phyloP scores from a whole-genome alignment of 495 filamentous ascomycete genomes.

The Talaromyces thailandensis region DNA sequence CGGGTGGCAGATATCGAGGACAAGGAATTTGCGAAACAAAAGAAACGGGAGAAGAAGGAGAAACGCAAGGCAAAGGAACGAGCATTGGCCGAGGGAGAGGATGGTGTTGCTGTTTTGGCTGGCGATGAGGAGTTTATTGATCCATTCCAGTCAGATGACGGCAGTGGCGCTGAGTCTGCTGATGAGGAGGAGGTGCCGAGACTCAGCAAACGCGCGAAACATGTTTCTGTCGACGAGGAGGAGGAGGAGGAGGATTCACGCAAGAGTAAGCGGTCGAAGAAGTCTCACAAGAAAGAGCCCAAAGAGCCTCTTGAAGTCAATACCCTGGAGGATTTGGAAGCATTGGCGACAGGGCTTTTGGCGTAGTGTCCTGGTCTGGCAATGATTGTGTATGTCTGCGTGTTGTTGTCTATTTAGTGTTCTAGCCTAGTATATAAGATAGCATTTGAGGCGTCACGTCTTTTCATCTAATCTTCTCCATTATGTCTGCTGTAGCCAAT shows the following conservation, averaged over 20 bases:
- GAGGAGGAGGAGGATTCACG: slow-evolving; percentile 27
- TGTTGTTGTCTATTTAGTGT: neutral
- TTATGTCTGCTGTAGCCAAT: too few relatives aligned
- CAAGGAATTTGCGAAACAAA: slow-evolving; percentile 68
- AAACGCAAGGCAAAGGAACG: slow-evolving; percentile 72
- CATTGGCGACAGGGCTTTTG: slow-evolving; percentile 74
- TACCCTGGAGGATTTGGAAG: slow-evolving; percentile 83
- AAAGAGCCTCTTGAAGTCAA: slow-evolving; percentile 53
- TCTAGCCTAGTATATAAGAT: neutral
- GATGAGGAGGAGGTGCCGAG: slow-evolving; percentile 23
- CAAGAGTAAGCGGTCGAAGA: slow-evolving; percentile 41
- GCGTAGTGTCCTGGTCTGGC: slow-evolving; percentile 19
- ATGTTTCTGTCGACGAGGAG: slow-evolving; percentile 19
- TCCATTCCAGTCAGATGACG: slow-evolving; percentile 31
- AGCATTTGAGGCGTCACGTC: neutral
- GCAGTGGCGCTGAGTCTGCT: slow-evolving; percentile 32
- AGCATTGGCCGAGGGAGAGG: slow-evolving; percentile 33
- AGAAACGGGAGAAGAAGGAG: slow-evolving; percentile 77
- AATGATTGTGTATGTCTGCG: neutral
- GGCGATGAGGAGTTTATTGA: slow-evolving; percentile 30
- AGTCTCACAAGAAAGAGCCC: slow-evolving; percentile 21
- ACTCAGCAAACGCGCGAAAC: slow-evolving; percentile 27
- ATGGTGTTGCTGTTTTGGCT: slow-evolving; percentile 35
- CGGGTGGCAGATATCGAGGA: slow-evolving; percentile 70
- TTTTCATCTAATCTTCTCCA: neutral